These are phyloP conservation scores for Pythium aquatile DNA, from an alignment of 352 stramenopile genomes.

Conservation along the genomic window DNA sequence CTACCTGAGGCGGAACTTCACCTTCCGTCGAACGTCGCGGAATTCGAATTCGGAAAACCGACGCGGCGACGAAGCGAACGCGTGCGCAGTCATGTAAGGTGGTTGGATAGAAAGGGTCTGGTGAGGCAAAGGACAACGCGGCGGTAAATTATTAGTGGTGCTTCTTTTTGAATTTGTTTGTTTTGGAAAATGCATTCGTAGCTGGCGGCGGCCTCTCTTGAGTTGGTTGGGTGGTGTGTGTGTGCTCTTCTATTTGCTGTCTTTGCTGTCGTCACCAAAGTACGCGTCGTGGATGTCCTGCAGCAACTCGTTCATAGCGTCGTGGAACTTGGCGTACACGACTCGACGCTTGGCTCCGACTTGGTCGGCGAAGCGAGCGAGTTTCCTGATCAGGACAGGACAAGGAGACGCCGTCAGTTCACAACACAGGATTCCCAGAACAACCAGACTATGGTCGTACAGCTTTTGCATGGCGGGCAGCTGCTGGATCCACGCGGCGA, in stretches of 20 bases:
- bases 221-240: not conserved
- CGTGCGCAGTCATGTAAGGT: constrained; percentile 63
- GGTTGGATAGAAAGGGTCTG: too few relatives aligned
- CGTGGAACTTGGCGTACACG: constrained; percentile 71
- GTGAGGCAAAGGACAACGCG: not conserved
- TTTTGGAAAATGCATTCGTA: constrained; percentile 7
- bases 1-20: constrained; percentile 83
- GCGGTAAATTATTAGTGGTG: constrained; percentile 23
- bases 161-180: constrained; percentile 6
- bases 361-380: constrained; percentile 77
- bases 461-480: constrained; percentile 81
- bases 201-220: not conserved
- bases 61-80: constrained; percentile 46
- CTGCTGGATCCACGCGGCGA: constrained; percentile 72
- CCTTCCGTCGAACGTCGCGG: constrained; percentile 47
- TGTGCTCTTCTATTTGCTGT: constrained; percentile 36
- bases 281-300: constrained; percentile 65
- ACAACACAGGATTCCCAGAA: too few relatives aligned
- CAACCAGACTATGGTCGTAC: constrained; percentile 30
- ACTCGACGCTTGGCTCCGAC: constrained; percentile 50
- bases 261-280: constrained; percentile 47
- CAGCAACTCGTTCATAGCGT: constrained; percentile 72
- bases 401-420: too few relatives aligned
- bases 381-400: constrained; percentile 42
- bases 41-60: constrained; percentile 32